Percentiles rank a stretch among this genome's conserved stretches.
Conservation (phyloP, 352 stramenopile species). For the Phytopythium ostracodes region DNA sequence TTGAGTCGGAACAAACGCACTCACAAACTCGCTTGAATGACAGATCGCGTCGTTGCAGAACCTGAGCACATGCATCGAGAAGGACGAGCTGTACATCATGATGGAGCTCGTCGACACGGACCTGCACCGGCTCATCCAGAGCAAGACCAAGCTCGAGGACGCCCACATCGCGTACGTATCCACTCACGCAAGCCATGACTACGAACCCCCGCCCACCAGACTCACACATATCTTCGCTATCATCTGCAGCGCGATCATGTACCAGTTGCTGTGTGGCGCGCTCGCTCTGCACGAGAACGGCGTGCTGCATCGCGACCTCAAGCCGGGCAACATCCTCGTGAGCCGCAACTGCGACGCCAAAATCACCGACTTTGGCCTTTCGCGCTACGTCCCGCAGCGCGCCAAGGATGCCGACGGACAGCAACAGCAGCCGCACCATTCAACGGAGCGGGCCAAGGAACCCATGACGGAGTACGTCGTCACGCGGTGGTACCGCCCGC, state of each 20-base stretch:
- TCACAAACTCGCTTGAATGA: no score
- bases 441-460: constrained; percentile 46
- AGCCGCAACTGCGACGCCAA: constrained; percentile 91
- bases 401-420: constrained; percentile 12
- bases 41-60: constrained; percentile 92
- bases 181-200: no score
- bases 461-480: constrained; percentile 87
- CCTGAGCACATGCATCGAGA: constrained; percentile 87
- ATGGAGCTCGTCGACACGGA: constrained; percentile 95
- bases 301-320: constrained; percentile 93
- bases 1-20: no score
- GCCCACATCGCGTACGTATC: no score
- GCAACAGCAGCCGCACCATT: constrained; percentile 18
- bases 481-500: constrained; percentile 78
- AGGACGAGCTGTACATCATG: constrained; percentile 95
- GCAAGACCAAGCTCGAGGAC: constrained; percentile 71
- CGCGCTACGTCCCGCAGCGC: constrained; percentile 58
- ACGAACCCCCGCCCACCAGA: no score
- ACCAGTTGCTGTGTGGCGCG: constrained; percentile 78
- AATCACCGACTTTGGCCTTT: constrained; percentile 94
- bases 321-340: constrained; percentile 92
- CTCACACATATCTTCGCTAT: no score
- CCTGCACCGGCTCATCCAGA: constrained; percentile 89
- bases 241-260: constrained; percentile 87
- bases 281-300: constrained; percentile 92